A percentile compares a stretch with the other conserved stretches of the same genome.
These are phyloP conservation scores for Cylindrodendrum hubeiense DNA, from an alignment of 2,329 filamentous ascomycete species.

Conservation along the genomic window DNA sequence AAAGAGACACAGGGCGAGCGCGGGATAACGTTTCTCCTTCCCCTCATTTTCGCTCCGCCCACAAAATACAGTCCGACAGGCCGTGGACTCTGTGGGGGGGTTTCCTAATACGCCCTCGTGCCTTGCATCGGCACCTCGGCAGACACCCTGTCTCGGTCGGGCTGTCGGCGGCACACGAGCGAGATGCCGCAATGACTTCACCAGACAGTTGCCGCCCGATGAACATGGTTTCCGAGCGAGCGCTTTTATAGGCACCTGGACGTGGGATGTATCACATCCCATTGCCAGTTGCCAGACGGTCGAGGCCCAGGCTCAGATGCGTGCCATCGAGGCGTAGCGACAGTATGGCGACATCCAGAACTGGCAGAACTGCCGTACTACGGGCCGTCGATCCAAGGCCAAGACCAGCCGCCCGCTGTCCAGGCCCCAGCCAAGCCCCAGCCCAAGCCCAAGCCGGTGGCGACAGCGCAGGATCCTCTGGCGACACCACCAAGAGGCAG, in stretches of 20 bases:
- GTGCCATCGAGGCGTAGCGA: not conserved
- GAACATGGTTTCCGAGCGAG: slow-evolving; percentile 3
- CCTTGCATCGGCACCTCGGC: slow-evolving; percentile 26
- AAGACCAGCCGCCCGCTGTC: slow-evolving; percentile 11
- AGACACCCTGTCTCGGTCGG: slow-evolving; percentile 15
- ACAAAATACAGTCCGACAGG: not conserved
- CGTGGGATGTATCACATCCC: not conserved
- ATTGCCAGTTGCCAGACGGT: not conserved
- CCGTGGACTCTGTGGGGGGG: slow-evolving; percentile 3
- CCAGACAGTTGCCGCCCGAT: slow-evolving; percentile 18
- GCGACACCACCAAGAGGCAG: slow-evolving; percentile 19
- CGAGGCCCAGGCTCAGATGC: not conserved
- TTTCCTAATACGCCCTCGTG: not conserved
- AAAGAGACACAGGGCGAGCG: not conserved
- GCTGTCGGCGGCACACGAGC: slow-evolving; percentile 21
- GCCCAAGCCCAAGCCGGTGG: too few species aligned
- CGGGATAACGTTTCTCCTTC: slow-evolving; percentile 1
- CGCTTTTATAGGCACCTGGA: not conserved
- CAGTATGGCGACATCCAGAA: not conserved
- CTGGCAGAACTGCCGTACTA: not conserved
- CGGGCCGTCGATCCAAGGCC: not conserved
- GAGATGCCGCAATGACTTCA: not conserved
- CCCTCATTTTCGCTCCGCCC: slow-evolving; percentile 1
- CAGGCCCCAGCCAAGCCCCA: slow-evolving; percentile 18
- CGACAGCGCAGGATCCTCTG: slow-evolving; percentile 22